Conservation (phyloP, 2,329 filamentous ascomycete genomes). For the Decorospora gaudefroyi region DNA sequence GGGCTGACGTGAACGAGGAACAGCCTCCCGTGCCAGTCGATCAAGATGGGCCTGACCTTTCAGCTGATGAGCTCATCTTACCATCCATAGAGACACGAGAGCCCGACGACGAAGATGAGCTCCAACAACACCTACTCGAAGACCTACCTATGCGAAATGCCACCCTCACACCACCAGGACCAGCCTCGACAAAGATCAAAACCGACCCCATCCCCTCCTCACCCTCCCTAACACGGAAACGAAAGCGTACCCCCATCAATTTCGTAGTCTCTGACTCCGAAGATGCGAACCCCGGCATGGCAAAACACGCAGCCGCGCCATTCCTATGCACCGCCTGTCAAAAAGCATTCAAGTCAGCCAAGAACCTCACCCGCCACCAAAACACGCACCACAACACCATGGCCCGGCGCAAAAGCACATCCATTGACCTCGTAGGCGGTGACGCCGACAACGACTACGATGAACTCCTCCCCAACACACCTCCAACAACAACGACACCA, state of each 20-base stretch:
- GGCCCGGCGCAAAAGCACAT: background rate
- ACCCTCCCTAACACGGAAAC: slow-evolving; percentile 1
- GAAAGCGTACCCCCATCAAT: background rate
- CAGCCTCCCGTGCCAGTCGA: slow-evolving; percentile 3
- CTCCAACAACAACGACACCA: slow-evolving; percentile 7
- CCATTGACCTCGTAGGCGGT: slow-evolving; percentile 12
- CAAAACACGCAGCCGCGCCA: background rate
- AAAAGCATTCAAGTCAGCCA: slow-evolving; percentile 10
- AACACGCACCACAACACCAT: background rate
- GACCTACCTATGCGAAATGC: slow-evolving; percentile 6
- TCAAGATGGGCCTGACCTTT: slow-evolving; percentile 3
- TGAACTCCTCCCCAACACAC: slow-evolving; percentile 2
- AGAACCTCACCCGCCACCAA: slow-evolving; percentile 9
- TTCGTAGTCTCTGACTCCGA: slow-evolving; percentile 6
- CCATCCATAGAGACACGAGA: slow-evolving; percentile 31
- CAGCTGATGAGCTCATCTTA: slow-evolving; percentile 25
- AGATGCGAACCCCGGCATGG: background rate
- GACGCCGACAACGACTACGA: background rate
- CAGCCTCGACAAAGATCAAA: slow-evolving; percentile 10
- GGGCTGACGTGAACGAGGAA: slow-evolving; percentile 16
- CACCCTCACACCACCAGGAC: slow-evolving; percentile 4
- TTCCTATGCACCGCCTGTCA: slow-evolving; percentile 11
- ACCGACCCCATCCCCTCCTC: slow-evolving; percentile 4
- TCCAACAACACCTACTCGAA: slow-evolving; percentile 18
- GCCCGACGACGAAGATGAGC: slow-evolving; percentile 20